Conservation (phyloP, 1,284 basidiomycete genomes). For the Ceratobasidium sp. region DNA sequence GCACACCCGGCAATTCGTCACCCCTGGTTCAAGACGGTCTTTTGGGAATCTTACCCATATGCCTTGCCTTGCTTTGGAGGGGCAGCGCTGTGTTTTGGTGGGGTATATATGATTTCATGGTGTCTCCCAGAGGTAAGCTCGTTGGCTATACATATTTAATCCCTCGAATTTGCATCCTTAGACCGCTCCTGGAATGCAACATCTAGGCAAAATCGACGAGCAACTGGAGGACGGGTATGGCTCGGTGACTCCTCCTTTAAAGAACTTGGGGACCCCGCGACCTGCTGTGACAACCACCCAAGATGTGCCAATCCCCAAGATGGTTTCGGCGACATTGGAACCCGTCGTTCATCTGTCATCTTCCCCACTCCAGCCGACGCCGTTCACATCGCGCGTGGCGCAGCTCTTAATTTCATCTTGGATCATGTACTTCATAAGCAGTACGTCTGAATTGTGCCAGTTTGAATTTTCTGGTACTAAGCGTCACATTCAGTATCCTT, state of each 20-base stretch:
- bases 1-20: conserved; percentile 25
- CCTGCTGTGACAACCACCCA: background rate
- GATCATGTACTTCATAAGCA: conserved; percentile 39
- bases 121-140: conserved; percentile 26
- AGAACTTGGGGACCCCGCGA: background rate
- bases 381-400: conserved; percentile 6
- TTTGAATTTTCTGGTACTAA: background rate
- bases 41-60: conserved; percentile 26
- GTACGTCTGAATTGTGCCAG: conserved; percentile 1
- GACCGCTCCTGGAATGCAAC: conserved; percentile 19
- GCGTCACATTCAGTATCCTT: conserved; percentile 9
- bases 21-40: conserved; percentile 16
- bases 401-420: conserved; percentile 40
- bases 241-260: background rate
- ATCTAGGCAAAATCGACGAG: background rate
- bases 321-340: conserved; percentile 11
- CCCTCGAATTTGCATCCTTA: background rate
- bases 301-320: conserved; percentile 1
- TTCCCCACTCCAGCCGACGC: too few relatives aligned
- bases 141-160: background rate
- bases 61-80: conserved; percentile 36
- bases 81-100: conserved; percentile 10
- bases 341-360: background rate
- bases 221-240: background rate
- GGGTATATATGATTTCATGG: conserved; percentile 14